phyloP scores from a whole-genome alignment of 305 asterid species.

The Caryopteris hybrid region DNA sequence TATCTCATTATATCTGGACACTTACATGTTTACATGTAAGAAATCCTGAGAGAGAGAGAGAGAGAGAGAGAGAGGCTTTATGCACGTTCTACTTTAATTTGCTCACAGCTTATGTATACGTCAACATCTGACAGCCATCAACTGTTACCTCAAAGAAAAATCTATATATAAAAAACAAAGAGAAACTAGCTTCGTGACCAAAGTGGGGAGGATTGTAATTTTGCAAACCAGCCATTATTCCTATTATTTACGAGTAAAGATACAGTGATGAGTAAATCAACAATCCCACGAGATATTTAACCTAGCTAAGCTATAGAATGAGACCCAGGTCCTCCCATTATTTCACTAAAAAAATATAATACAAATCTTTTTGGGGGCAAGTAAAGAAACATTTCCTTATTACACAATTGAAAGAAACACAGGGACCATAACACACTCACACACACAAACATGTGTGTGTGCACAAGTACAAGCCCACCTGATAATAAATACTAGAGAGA shows the following conservation, averaged over 20 bases:
- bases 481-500: neutral
- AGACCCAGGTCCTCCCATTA: neutral
- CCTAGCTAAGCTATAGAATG: neutral
- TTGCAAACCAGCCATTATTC: no score
- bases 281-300: constrained; percentile 9
- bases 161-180: no score
- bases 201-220: no score
- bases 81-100: neutral
- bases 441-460: no score
- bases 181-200: no score
- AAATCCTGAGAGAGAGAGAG: no score
- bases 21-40: neutral
- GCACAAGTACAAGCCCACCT: neutral
- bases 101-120: neutral
- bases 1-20: neutral
- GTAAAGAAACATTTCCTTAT: neutral
- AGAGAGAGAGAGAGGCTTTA: neutral
- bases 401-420: neutral
- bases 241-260: no score
- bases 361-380: neutral
- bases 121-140: neutral
- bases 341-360: neutral
- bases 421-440: constrained; percentile 1
- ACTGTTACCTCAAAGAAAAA: no score
- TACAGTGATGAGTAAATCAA: neutral